Percentiles rank a stretch among this genome's conserved stretches.
Evolutionary conservation across 345 rosid species (phyloP).

Genomic region (Euphorbia lathyris): DNA sequence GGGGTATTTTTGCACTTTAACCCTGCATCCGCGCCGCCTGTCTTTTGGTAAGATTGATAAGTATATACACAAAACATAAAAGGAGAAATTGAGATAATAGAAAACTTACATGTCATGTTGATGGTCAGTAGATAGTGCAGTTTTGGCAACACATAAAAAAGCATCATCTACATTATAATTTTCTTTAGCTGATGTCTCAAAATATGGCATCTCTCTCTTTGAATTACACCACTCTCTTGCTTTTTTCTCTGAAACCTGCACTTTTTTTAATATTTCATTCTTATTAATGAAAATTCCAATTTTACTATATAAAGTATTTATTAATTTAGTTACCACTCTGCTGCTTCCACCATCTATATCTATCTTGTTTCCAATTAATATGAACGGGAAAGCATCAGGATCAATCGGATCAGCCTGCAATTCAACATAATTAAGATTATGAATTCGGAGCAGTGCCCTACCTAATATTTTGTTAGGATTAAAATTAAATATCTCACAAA

Average conservation of each 20-base stretch:
- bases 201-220: constrained; percentile 59
- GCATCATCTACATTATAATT: constrained; percentile 72
- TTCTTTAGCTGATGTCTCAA: constrained; percentile 86
- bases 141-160: constrained; percentile 55
- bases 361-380: constrained; percentile 73
- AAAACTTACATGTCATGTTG: constrained; percentile 52
- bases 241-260: constrained; percentile 65
- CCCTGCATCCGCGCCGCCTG: too few species aligned
- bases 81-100: too few species aligned
- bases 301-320: too few species aligned
- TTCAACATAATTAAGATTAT: too few species aligned
- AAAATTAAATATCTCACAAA: too few species aligned
- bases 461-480: too few species aligned
- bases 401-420: constrained; percentile 64
- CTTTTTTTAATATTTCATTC: not conserved
- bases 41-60: too few species aligned
- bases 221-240: constrained; percentile 77
- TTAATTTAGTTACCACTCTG: constrained; percentile 42
- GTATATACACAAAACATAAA: too few species aligned
- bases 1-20: too few species aligned
- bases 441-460: too few species aligned
- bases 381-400: constrained; percentile 58
- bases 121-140: constrained; percentile 52
- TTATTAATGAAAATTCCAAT: too few species aligned
- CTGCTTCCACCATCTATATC: constrained; percentile 74